A percentile compares a stretch with the other conserved stretches of the same genome.
phyloP scores from a whole-genome alignment of 257 asterid species.

The Gentiana straminea region DNA sequence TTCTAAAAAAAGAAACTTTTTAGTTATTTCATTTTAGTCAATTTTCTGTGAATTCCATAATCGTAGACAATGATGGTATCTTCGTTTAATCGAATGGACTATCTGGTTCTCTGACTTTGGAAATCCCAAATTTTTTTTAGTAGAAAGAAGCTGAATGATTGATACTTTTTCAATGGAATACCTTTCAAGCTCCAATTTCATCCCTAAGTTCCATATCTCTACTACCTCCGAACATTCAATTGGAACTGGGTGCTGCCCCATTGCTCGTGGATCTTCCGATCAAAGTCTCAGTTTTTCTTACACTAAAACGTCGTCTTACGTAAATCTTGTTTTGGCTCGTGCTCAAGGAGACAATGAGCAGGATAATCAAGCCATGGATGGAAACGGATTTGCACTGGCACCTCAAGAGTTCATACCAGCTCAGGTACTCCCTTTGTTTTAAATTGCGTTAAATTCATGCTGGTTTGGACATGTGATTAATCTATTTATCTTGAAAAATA shows the following conservation, averaged over 20 bases:
- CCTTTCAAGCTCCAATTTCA: conserved; percentile 28
- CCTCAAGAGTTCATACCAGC: conserved; percentile 10
- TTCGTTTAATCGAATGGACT: no score
- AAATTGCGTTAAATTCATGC: no score
- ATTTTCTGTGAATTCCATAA: no score
- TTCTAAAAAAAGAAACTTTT: no score
- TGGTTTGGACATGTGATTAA: no score
- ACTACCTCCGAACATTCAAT: conserved; percentile 6
- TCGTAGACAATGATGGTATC: no score
- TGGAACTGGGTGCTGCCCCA: conserved; percentile 4
- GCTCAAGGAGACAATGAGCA: conserved; percentile 30
- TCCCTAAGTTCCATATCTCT: conserved; percentile 27
- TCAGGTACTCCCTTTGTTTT: conserved; percentile 13
- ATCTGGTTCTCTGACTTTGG: no score
- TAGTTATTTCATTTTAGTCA: no score
- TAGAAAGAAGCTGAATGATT: no score
- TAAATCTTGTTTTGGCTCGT: conserved; percentile 21
- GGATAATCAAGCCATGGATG: conserved; percentile 18
- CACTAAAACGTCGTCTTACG: conserved; percentile 14
- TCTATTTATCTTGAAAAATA: no score
- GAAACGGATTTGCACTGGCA: conserved; percentile 24
- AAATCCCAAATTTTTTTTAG: no score
- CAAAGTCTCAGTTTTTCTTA: conserved; percentile 11
- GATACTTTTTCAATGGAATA: no score
- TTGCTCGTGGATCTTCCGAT: conserved; percentile 8